Conservation (phyloP, 2,329 filamentous ascomycete genomes). For the Ceratocystis eucalypticola region DNA sequence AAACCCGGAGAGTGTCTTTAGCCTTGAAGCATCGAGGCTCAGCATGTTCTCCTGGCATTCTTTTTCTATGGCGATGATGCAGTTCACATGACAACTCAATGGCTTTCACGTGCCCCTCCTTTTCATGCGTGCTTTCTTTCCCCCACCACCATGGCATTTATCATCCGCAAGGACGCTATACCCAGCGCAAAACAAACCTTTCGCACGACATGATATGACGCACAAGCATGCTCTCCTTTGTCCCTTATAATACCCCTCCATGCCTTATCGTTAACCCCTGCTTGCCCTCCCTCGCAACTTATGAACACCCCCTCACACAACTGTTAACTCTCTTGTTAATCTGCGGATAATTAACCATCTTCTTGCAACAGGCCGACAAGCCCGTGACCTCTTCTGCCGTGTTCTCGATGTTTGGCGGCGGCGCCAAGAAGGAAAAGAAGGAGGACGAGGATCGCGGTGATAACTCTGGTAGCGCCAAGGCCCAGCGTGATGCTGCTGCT, state of each 20-base stretch:
- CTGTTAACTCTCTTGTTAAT: neutral
- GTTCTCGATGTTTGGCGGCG: constrained; percentile 98
- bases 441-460: constrained; percentile 71
- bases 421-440: constrained; percentile 94
- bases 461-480: constrained; percentile 78
- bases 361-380: constrained; percentile 22
- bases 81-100: neutral
- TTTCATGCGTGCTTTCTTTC: neutral
- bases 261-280: neutral
- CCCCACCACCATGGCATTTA: neutral
- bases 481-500: constrained; percentile 51
- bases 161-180: neutral
- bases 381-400: constrained; percentile 51
- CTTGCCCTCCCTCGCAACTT: neutral
- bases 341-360: too few species aligned
- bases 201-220: constrained; percentile 2
- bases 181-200: neutral
- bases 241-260: constrained; percentile 3
- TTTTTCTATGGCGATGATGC: too few species aligned
- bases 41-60: too few species aligned
- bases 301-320: too few species aligned
- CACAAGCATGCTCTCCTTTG: neutral
- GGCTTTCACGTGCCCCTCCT: neutral
- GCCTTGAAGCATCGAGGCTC: too few species aligned
- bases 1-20: neutral